Percentiles rank a stretch among this genome's conserved stretches.
phyloP scores from a whole-genome alignment of 306 rosid species.

The Astragalus membranaceus region DNA sequence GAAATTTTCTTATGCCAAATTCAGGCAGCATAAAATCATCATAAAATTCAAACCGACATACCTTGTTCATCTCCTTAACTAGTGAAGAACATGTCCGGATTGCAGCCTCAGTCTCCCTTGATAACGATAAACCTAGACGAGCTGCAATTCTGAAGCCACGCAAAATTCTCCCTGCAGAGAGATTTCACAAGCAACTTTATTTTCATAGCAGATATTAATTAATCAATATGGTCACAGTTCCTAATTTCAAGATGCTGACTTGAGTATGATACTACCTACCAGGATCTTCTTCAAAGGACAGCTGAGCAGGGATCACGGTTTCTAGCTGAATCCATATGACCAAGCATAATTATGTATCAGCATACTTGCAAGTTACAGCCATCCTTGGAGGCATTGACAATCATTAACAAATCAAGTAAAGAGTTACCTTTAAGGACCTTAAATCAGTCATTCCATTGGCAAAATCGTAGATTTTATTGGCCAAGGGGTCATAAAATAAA shows the following conservation, averaged over 20 bases:
- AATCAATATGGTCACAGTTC: slow-evolving; percentile 14
- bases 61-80: slow-evolving; percentile 26
- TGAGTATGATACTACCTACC: slow-evolving; percentile 50
- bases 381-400: neutral
- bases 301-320: slow-evolving; percentile 60
- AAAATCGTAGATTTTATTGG: slow-evolving; percentile 34
- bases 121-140: slow-evolving; percentile 75
- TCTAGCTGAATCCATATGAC: slow-evolving; percentile 34
- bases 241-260: slow-evolving; percentile 22
- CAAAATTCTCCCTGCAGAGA: slow-evolving; percentile 72
- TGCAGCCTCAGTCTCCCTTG: slow-evolving; percentile 43
- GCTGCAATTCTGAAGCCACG: slow-evolving; percentile 96
- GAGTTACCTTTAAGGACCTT: slow-evolving; percentile 39
- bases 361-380: slow-evolving; percentile 3
- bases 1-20: neutral
- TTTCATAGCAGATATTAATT: slow-evolving; percentile 18
- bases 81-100: slow-evolving; percentile 25
- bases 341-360: slow-evolving; percentile 17
- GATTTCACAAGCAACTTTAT: slow-evolving; percentile 18
- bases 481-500: slow-evolving; percentile 79
- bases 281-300: slow-evolving; percentile 78
- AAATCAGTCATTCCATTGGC: slow-evolving; percentile 36
- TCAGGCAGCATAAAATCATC: slow-evolving; percentile 9
- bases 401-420: slow-evolving; percentile 11
- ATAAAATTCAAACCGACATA: slow-evolving; percentile 22